Percentiles rank a stretch among this genome's conserved stretches.
These are phyloP conservation scores for Mucor mucedo DNA, from an alignment of 371 early-diverging fungal species.

Conservation along the genomic window DNA sequence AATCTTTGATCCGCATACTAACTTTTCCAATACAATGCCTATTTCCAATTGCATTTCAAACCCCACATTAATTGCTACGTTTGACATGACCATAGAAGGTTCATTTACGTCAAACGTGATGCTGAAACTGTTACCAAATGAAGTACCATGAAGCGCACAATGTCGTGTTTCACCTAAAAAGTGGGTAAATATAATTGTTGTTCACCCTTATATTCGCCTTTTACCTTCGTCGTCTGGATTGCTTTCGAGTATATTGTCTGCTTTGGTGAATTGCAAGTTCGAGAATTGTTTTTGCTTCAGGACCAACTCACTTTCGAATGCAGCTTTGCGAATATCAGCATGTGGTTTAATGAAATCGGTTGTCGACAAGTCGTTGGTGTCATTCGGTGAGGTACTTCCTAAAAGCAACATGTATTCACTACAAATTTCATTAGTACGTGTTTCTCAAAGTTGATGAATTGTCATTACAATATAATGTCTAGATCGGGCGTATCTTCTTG, in stretches of 20 bases:
- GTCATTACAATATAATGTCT: slow-evolving; percentile 23
- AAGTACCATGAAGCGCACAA: slow-evolving; percentile 36
- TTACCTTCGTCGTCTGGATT: slow-evolving; percentile 12
- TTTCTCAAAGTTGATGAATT: neutral
- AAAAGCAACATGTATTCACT: slow-evolving; percentile 45
- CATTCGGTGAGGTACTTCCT: slow-evolving; percentile 25
- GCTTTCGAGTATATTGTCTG: slow-evolving; percentile 16
- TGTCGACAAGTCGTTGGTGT: slow-evolving; percentile 34
- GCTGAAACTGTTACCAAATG: slow-evolving; percentile 25
- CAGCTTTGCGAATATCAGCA: slow-evolving; percentile 32
- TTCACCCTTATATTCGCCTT: too few relatives aligned
- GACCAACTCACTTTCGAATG: slow-evolving; percentile 26
- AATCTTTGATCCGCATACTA: slow-evolving; percentile 3
- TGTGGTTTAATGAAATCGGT: slow-evolving; percentile 31
- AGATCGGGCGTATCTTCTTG: slow-evolving; percentile 10
- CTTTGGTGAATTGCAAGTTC: slow-evolving; percentile 2
- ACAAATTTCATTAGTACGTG: neutral
- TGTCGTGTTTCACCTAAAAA: slow-evolving; percentile 29
- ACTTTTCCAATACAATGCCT: slow-evolving; percentile 34
- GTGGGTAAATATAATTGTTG: neutral
- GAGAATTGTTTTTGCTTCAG: neutral
- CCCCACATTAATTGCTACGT: slow-evolving; percentile 31
- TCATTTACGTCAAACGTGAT: slow-evolving; percentile 35
- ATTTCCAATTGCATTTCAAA: slow-evolving; percentile 37
- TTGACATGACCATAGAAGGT: slow-evolving; percentile 23